Conservation (phyloP, 495 filamentous ascomycete genomes). For the Podospora tetraspora region DNA sequence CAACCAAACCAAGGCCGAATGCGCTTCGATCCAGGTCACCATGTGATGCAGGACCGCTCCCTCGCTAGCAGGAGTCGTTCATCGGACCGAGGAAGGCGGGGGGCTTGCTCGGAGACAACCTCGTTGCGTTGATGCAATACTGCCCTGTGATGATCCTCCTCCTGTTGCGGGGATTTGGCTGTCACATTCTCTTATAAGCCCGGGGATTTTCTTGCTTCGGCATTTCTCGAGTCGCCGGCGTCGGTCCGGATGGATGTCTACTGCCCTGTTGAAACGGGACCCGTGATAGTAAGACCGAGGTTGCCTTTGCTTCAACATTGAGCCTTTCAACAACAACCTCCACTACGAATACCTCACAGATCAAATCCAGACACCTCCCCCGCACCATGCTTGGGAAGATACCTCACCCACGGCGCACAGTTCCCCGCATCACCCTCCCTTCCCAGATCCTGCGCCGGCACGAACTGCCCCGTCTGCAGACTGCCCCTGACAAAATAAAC, state of each 20-base stretch:
- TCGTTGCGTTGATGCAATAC: neutral
- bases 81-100: neutral
- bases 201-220: neutral
- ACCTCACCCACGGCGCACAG: constrained; percentile 33
- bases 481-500: constrained; percentile 74
- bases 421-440: constrained; percentile 34
- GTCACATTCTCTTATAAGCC: neutral
- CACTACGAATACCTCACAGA: neutral
- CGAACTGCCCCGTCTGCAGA: constrained; percentile 69
- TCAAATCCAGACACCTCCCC: constrained; percentile 6
- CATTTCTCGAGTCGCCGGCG: neutral
- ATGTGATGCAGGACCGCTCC: neutral
- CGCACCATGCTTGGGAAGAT: constrained; percentile 35
- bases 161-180: neutral
- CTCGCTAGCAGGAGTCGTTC: neutral
- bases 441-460: constrained; percentile 43
- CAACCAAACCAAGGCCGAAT: neutral
- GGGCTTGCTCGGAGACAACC: neutral
- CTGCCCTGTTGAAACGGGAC: neutral
- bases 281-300: neutral
- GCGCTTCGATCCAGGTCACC: neutral
- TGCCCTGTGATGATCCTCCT: neutral
- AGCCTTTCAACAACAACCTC: neutral
- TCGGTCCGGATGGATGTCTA: neutral
- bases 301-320: neutral